Evolutionary conservation across 768 basidiomycete genomes (phyloP), one percentile per base, ranked within the genome.

Genomic region (Boletus vinaceobasis): DNA sequence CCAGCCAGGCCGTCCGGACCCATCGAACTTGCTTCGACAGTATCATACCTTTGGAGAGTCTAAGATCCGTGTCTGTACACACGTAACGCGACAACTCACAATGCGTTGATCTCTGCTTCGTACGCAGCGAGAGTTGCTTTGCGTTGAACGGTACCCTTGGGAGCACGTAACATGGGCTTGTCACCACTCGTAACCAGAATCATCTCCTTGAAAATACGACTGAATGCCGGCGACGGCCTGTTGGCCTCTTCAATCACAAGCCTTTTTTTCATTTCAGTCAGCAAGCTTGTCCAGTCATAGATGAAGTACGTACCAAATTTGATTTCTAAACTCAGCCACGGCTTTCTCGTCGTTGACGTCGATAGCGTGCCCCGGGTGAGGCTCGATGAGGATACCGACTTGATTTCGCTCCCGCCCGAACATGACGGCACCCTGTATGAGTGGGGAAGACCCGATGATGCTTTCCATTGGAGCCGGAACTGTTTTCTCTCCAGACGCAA

Each of bases 201-300:
- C 80, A 82, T 77, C 60, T 83, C 78, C 63, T 79, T 79, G 64
- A 76, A 79, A 7, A 80, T 71, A 7, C 74, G 69, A 51, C 76
- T 77, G 55, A 75, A 78, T 0, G 73, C 66, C 0, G 79, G 79
- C 0, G 77, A 70, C 2, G 58, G 53, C 10, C 59, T 63, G 43
- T 80, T 80, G 1, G 78, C 79, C 38, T 78, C 73, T n/a, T 78
- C 77, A 1, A 81, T 72, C 19, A 58, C 47, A 0, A 74, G 68
- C 73, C 76, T 78, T 37, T 36, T 10, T 13, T 35, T 37, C 7
- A 7, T 17, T 13, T 42, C 11, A 19, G 43, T 50, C 27, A 32
- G 26, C 15, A 5, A 23, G 23, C 8, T 7, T 46, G 0, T 19
- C 14, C 7, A 13, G 2, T 15, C 13, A 17, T 19, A 0, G 3